Percentiles rank a stretch among this genome's conserved stretches.
These are phyloP conservation scores for Entomophthora muscae DNA, from an alignment of 371 early-diverging fungal genomes.

Conservation along the genomic window DNA sequence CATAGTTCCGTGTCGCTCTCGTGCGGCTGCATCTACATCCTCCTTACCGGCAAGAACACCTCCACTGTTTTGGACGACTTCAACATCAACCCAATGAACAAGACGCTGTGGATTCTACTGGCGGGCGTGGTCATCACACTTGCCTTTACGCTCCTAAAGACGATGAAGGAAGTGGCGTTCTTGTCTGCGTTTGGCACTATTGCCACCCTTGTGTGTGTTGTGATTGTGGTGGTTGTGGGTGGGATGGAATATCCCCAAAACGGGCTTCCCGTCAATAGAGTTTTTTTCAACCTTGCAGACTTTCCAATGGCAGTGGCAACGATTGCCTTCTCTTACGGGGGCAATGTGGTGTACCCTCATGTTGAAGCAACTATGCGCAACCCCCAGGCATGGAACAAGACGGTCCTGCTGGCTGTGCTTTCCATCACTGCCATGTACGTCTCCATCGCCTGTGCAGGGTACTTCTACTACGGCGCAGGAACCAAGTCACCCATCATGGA, in stretches of 20 bases:
- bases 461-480: conserved; percentile 53
- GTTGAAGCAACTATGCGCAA: conserved; percentile 71
- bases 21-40: conserved; percentile 56
- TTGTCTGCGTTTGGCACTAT: conserved; percentile 22
- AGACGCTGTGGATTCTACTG: conserved; percentile 21
- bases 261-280: not conserved
- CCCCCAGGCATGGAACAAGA: conserved; percentile 53
- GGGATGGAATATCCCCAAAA: not conserved
- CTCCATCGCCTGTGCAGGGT: conserved; percentile 54
- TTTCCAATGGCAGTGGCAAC: conserved; percentile 23
- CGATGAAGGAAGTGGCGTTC: conserved; percentile 11
- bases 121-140: conserved; percentile 20
- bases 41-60: conserved; percentile 30
- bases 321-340: conserved; percentile 61
- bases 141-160: conserved; percentile 30
- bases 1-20: conserved; percentile 49
- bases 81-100: not conserved
- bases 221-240: conserved; percentile 12
- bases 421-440: conserved; percentile 61
- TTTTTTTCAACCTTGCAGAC: not conserved
- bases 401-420: conserved; percentile 38
- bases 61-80: not conserved
- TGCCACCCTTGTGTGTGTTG: conserved; percentile 26
- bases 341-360: conserved; percentile 68
- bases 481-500: conserved; percentile 53